Conservation (phyloP, 176 grass and related monocot species). For the Raddia distichophylla region DNA sequence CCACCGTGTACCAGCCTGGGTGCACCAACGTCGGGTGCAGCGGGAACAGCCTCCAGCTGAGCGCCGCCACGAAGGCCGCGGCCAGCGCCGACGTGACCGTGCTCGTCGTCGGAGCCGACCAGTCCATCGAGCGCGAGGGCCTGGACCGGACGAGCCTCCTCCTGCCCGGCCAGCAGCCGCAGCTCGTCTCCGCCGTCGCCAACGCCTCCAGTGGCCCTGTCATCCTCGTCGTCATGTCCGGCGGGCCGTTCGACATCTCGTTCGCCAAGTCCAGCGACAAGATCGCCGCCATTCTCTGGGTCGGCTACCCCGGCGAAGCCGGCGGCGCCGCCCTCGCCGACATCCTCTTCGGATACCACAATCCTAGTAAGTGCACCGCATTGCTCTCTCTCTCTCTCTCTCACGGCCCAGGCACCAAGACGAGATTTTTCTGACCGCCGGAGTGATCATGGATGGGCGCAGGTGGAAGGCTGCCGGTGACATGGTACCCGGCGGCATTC, state of each 20-base stretch:
- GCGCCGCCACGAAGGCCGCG: conserved; percentile 61
- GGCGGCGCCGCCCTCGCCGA: conserved; percentile 84
- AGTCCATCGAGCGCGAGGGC: conserved; percentile 75
- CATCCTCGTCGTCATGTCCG: conserved; percentile 97
- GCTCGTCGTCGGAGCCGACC: conserved; percentile 76
- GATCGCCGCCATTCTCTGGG: conserved; percentile 83
- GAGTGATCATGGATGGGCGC: not conserved
- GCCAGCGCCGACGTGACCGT: conserved; percentile 79
- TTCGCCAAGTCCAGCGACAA: conserved; percentile 58
- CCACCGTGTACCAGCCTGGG: conserved; percentile 74
- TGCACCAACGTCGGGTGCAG: conserved; percentile 75
- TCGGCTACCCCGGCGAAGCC: conserved; percentile 86
- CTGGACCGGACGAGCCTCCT: conserved; percentile 73
- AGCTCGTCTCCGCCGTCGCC: conserved; percentile 68
- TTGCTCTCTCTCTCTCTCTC: not conserved
- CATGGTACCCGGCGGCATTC: conserved; percentile 85
- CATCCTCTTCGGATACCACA: conserved; percentile 76
- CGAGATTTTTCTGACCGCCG: too few species aligned
- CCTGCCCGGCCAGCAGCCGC: conserved; percentile 66
- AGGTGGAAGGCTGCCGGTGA: conserved; percentile 91
- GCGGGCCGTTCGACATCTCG: conserved; percentile 75
- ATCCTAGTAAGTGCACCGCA: conserved; percentile 58
- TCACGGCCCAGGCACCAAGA: not conserved
- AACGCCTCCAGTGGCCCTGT: conserved; percentile 66
- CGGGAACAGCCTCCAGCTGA: conserved; percentile 67